Percentiles rank a stretch among this genome's conserved stretches.
phyloP scores from a whole-genome alignment of 2,329 filamentous ascomycete genomes.

The Penicillium sp. region DNA sequence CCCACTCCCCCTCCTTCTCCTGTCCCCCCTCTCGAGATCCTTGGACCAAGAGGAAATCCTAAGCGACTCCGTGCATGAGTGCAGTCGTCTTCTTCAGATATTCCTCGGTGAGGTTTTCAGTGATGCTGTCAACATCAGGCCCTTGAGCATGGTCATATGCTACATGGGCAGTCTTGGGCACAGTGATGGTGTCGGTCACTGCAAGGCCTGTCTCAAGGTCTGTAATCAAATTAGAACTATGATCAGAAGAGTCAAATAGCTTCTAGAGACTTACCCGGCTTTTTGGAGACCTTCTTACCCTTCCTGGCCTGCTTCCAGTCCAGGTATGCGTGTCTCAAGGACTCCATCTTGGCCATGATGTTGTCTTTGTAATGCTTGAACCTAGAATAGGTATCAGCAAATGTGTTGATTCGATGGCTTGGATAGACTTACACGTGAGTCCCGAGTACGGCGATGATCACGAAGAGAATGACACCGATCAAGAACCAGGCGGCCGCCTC shows the following conservation, averaged over 20 bases:
- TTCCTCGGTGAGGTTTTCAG: background rate
- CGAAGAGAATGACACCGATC: too few relatives aligned
- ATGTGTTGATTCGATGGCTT: background rate
- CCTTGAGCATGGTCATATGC: background rate
- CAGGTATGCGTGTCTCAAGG: background rate
- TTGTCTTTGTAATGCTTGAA: background rate
- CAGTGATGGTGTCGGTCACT: background rate
- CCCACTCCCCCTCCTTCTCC: too few relatives aligned
- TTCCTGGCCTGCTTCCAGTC: background rate
- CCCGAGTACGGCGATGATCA: background rate
- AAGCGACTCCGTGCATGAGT: background rate
- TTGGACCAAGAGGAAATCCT: background rate
- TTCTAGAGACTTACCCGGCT: background rate
- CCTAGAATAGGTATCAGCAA: background rate
- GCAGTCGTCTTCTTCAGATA: slow-evolving; percentile 4
- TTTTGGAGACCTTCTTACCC: background rate
- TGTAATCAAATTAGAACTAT: background rate
- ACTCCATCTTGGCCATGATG: background rate
- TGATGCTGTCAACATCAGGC: background rate
- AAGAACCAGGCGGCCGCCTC: too few relatives aligned
- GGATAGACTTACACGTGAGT: too few relatives aligned
- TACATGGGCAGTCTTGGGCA: background rate
- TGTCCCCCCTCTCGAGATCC: too few relatives aligned
- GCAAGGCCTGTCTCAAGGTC: background rate
- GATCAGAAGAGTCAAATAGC: background rate